Base-by-base conservation (phyloP, 1,284 basidiomycete genomes). In the Sphagnurus paluster region DNA sequence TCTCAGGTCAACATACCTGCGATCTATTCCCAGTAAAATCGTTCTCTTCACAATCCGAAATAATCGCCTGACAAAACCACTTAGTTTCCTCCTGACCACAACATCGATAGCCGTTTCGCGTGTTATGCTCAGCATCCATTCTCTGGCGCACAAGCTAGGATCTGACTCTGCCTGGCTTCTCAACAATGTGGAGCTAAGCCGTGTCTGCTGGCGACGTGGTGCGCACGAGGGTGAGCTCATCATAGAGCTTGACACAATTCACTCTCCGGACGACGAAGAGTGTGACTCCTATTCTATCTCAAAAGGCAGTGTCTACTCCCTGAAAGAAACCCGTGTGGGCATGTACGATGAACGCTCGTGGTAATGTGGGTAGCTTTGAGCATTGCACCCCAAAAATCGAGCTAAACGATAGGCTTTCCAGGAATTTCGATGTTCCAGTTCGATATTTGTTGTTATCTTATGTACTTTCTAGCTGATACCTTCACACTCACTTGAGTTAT, bases 121-220 rank as follows among this genome's bases (percentile, higher is more conserved):
- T 29, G 53, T 66, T 35, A 57, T 66, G 56, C 59, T 67, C 42
- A 63, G 63, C 42, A 59, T 67, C 10, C 60, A 67, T 38, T 71
- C 70, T 9, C 54, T 74, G 21, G 67, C 71, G 20, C 56, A 62
- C 16, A 64, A 63, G 28, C 48, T 66, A 11, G 64, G 70, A 29
- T 67, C 72, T 5, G 63, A 68, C 32, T 59, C 68, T 2, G 59
- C 61, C 3, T 74, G 66, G 67, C 49, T 71, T 6, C 59, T 74
- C 8, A 70, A 61, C 44, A 65, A 68, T 35, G 62, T 65, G 16
- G 70, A 74, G 49, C 56, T 74, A 23, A 67, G 65, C 30, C 63
- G 70, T 16, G 61, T 73, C 3, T 54, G 54, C 2, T 74, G 72
- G 70, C 62, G 57, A 16, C 56, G 29, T 5, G 74, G 72, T 7